Conservation (phyloP, 331 rosid species). For the Malus hybrid region DNA sequence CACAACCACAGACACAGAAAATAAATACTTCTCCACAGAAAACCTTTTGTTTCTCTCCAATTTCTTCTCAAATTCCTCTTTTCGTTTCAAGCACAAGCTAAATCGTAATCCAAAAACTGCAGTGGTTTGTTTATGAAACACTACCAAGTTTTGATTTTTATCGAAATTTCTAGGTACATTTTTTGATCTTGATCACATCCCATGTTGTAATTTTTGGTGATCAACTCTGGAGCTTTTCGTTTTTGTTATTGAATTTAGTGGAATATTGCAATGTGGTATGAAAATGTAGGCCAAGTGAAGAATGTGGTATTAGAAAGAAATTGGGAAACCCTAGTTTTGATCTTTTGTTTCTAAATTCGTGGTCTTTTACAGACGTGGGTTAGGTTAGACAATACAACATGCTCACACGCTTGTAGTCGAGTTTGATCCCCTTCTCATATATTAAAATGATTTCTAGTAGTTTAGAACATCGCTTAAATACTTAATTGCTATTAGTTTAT, state of each 20-base stretch:
- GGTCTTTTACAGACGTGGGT: neutral
- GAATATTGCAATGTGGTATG: neutral
- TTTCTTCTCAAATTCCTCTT: neutral
- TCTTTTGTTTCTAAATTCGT: neutral
- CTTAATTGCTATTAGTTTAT: neutral
- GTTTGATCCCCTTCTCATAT: too few species aligned
- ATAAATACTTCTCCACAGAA: neutral
- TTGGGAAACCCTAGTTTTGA: neutral
- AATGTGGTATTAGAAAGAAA: neutral
- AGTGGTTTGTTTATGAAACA: neutral
- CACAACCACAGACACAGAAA: neutral
- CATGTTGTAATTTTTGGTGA: neutral
- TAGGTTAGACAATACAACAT: neutral
- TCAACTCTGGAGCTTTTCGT: neutral
- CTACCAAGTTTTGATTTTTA: neutral
- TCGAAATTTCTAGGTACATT: slow-evolving; percentile 1
- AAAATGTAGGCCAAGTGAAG: neutral
- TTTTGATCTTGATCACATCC: neutral
- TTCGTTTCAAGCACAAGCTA: slow-evolving; percentile 5
- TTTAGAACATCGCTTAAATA: too few species aligned
- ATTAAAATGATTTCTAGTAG: too few species aligned
- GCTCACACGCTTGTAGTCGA: neutral
- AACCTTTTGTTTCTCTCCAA: neutral
- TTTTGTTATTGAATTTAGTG: neutral
- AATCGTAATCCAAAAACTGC: neutral